Conservation (phyloP, 2,329 filamentous ascomycete genomes). For the Ilyonectria mors-panacis region DNA sequence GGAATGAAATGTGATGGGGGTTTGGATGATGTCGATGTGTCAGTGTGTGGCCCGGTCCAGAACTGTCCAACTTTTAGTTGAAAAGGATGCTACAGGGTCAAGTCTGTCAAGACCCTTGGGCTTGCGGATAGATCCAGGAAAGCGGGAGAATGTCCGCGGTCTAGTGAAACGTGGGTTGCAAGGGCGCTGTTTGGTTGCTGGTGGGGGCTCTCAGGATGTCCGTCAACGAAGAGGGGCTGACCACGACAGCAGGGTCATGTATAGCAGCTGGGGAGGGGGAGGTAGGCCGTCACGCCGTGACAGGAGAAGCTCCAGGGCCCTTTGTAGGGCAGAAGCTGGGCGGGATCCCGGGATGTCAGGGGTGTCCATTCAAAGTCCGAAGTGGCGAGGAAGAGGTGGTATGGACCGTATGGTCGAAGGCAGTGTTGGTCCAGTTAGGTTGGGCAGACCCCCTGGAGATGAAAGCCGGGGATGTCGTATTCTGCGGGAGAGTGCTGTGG, state of each 20-base stretch:
- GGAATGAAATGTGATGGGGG: constrained; percentile 11
- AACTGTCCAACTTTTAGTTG: constrained; percentile 21
- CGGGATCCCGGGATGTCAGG: constrained; percentile 36
- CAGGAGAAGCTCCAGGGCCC: constrained; percentile 34
- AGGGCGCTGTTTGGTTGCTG: constrained; percentile 36
- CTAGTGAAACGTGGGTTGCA: constrained; percentile 42
- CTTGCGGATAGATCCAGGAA: constrained; percentile 37
- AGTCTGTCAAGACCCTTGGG: constrained; percentile 29
- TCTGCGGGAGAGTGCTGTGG: constrained; percentile 42
- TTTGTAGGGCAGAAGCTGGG: constrained; percentile 41
- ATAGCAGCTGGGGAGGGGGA: constrained; percentile 40
- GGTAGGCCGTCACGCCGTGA: constrained; percentile 34
- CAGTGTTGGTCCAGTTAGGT: constrained; percentile 32
- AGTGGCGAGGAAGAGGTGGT: constrained; percentile 34
- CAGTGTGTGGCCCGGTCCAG: constrained; percentile 22
- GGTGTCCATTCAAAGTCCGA: constrained; percentile 40
- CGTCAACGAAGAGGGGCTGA: constrained; percentile 42
- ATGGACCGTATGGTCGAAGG: constrained; percentile 34
- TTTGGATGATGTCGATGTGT: constrained; percentile 20
- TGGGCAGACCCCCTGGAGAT: constrained; percentile 39
- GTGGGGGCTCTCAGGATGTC: constrained; percentile 38
- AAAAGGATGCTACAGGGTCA: constrained; percentile 23
- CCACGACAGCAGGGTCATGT: constrained; percentile 38
- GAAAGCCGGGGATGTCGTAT: constrained; percentile 39
- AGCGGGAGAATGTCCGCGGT: constrained; percentile 35